Evolutionary conservation across 1,284 basidiomycete genomes (phyloP), one percentile per base, ranked within the genome.

Genomic region (Schizopora paradoxa): DNA sequence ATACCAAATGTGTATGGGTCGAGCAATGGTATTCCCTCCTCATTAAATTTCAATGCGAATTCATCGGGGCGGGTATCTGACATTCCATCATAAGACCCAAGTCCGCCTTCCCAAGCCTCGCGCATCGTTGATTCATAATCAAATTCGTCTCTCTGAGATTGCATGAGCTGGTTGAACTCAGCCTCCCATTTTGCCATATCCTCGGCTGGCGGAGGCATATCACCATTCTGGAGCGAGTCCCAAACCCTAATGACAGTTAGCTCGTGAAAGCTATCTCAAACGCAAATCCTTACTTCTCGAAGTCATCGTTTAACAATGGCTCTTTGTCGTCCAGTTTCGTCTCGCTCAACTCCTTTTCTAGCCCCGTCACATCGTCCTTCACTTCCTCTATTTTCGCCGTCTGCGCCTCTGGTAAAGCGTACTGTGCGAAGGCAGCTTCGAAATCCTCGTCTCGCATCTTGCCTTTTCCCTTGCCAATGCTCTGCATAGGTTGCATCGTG

Each of bases 171-270:
- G 48, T 86, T 87, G 57, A 93, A 91, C 62, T 94, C 84, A 6
- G 82, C 79, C 61, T 95, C 93, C 91, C 91, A 95, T 61, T 84
- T 84, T 3, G 83, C 79, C 38, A 91, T 63, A 53, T 91, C 81
- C 58, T 81, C 80, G 25, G 70, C 65, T 35, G 70, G 74, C 1
- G 78, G 76, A 2, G 77, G 74, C 19, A 73, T 49, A 29, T 76
- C 73, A 0, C 80, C 79, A 43, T 73, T 69, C 57, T 77, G 76
- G 22, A 82, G 55, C 23, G 75, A 66, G 40, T 78, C 68, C 80
- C 76, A 83, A 21, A 76, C 65, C 37, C 83, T 86, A 51, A 16
- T 31, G 10, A 33, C n/a, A 38, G 41, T 31, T 43, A 28, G 25
- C 5, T n/a, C 21, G 3, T n/a, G 45, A 39, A 43, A 46, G 31